Evolutionary conservation across 106 monocot genomes (phyloP).

Genomic region (Apostasia ramifera): DNA sequence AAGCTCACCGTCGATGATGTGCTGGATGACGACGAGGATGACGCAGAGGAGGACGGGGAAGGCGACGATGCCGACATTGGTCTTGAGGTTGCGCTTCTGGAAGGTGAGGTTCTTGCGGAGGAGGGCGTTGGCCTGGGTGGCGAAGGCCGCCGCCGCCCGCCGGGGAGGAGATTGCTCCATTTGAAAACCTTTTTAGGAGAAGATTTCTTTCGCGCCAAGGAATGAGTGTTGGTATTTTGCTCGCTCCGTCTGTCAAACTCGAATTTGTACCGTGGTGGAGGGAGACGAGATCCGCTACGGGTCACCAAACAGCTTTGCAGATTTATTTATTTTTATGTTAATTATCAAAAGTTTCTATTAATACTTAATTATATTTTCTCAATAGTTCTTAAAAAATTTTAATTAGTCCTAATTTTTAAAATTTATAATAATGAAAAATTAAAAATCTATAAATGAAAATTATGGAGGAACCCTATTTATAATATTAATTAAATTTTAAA

Average conservation of each 20-base stretch:
- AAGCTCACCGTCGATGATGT: slow-evolving; percentile 31
- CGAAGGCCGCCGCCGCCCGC: slow-evolving; percentile 23
- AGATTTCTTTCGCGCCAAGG: background rate
- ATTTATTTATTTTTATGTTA: too few species aligned
- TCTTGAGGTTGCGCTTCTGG: slow-evolving; percentile 34
- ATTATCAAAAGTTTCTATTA: too few species aligned
- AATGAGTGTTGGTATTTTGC: background rate
- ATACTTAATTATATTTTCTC: too few species aligned
- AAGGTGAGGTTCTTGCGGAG: slow-evolving; percentile 58
- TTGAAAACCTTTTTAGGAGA: background rate
- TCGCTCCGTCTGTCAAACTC: too few species aligned
- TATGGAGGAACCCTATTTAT: too few species aligned
- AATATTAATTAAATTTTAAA: too few species aligned
- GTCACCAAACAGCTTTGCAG: background rate
- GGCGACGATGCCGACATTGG: slow-evolving; percentile 29
- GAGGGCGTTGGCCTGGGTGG: slow-evolving; percentile 56
- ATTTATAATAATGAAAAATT: too few species aligned
- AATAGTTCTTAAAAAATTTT: too few species aligned
- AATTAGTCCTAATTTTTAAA: too few species aligned
- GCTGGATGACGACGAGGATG: slow-evolving; percentile 31
- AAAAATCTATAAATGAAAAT: too few species aligned
- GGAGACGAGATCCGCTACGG: background rate
- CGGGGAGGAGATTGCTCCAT: slow-evolving; percentile 1
- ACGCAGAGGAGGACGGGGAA: slow-evolving; percentile 43
- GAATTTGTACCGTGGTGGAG: background rate